phyloP scores from a whole-genome alignment of 306 rosid genomes.

The Trifolium fragiferum region DNA sequence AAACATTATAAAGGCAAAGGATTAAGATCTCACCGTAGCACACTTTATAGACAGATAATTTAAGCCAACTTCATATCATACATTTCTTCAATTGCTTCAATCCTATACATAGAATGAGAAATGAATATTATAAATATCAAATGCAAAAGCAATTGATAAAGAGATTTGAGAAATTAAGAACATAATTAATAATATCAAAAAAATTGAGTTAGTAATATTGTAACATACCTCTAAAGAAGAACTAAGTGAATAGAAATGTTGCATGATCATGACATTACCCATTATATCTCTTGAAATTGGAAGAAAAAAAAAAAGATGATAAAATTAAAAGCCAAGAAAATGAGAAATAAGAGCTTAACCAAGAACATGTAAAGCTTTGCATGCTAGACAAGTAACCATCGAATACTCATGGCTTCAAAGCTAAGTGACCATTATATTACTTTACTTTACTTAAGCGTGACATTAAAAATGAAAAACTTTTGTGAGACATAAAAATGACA shows the following conservation, averaged over 20 bases:
- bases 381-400: conserved; percentile 66
- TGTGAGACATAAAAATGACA: conserved; percentile 42
- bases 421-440: conserved; percentile 50
- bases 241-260: not conserved
- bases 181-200: not conserved
- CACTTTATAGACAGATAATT: not conserved
- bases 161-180: not conserved
- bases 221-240: not conserved
- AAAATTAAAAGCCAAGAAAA: not conserved
- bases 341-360: conserved; percentile 32
- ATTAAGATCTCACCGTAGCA: not conserved
- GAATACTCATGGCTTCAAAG: conserved; percentile 69
- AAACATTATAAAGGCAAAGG: not conserved
- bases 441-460: conserved; percentile 21
- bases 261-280: not conserved
- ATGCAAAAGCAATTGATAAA: not conserved
- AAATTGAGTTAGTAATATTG: conserved; percentile 1
- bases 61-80: not conserved
- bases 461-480: conserved; percentile 22
- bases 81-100: not conserved
- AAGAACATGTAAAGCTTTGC: conserved; percentile 55
- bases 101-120: not conserved
- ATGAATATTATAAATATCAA: not conserved
- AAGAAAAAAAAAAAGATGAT: not conserved
- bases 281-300: not conserved